Evolutionary conservation across 2,329 filamentous ascomycete genomes (phyloP).

Genomic region (Aureobasidium sp.): DNA sequence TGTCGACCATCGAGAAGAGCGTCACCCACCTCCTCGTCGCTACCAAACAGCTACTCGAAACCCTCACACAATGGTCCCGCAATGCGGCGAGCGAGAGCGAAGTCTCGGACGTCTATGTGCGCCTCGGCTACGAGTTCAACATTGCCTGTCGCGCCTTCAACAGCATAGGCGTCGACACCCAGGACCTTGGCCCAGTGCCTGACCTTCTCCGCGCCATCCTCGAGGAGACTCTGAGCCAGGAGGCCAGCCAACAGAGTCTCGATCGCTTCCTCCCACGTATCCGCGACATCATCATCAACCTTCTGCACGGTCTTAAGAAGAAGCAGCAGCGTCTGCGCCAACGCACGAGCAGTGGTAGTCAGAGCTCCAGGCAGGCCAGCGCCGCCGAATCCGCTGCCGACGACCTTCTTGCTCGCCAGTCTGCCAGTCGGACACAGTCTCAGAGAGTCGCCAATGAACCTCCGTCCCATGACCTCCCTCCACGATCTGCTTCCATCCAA

Average conservation of each 20-base stretch:
- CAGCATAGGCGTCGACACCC: constrained; percentile 92
- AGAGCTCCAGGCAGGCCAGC: constrained; percentile 36
- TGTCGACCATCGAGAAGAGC: constrained; percentile 98
- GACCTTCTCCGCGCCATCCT: constrained; percentile 84
- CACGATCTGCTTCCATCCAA: constrained; percentile 40
- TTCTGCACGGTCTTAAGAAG: constrained; percentile 90
- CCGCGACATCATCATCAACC: constrained; percentile 95
- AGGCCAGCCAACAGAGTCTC: constrained; percentile 86
- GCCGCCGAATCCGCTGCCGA: constrained; percentile 42
- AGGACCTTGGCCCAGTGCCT: constrained; percentile 89
- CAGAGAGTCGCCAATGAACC: constrained; percentile 38
- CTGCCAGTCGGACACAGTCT: constrained; percentile 35
- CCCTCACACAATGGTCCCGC: constrained; percentile 94
- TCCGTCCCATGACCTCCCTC: constrained; percentile 36
- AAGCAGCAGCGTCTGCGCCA: constrained; percentile 83
- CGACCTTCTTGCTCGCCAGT: constrained; percentile 33
- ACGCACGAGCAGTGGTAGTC: constrained; percentile 31
- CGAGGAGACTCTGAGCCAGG: constrained; percentile 92
- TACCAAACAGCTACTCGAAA: constrained; percentile 96
- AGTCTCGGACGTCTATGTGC: constrained; percentile 96
- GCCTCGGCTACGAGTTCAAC: constrained; percentile 97
- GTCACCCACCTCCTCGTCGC: constrained; percentile 96
- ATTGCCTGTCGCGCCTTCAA: constrained; percentile 96
- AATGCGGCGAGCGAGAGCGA: constrained; percentile 85
- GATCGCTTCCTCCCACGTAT: constrained; percentile 92